A percentile compares a stretch with the other conserved stretches of the same genome.
Conservation (phyloP, 1,284 basidiomycete genomes). For the Microbotryomycetes sp. region DNA sequence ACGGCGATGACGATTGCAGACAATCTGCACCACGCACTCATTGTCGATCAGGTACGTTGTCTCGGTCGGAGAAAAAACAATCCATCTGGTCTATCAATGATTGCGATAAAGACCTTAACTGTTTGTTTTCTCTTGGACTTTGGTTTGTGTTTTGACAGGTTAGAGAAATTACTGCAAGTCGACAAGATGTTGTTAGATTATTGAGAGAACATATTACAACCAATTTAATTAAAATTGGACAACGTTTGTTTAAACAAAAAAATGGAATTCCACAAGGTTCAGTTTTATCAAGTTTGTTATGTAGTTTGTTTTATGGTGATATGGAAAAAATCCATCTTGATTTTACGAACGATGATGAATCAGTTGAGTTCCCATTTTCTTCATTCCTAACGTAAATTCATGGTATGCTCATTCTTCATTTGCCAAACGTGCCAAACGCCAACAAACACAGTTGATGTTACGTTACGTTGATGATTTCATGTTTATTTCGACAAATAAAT, state of each 20-base stretch:
- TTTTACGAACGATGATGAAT: conserved; percentile 56
- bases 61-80: too few species aligned
- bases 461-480: conserved; percentile 92
- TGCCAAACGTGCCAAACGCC: too few species aligned
- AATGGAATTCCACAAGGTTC: conserved; percentile 96
- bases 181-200: conserved; percentile 60
- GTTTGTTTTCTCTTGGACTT: neutral
- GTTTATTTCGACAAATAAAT: conserved; percentile 65
- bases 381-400: conserved; percentile 1
- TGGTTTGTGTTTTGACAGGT: conserved; percentile 47
- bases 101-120: too few species aligned
- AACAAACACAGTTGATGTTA: conserved; percentile 61
- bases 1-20: conserved; percentile 61
- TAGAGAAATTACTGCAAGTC: conserved; percentile 53
- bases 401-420: neutral
- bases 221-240: conserved; percentile 75
- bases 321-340: conserved; percentile 63
- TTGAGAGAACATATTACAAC: conserved; percentile 83
- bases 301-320: conserved; percentile 89
- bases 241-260: conserved; percentile 69
- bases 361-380: conserved; percentile 49
- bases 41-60: conserved; percentile 67
- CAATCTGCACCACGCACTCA: conserved; percentile 65
- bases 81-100: too few species aligned
- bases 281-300: conserved; percentile 77